A percentile compares a stretch with the other conserved stretches of the same genome.
Conservation (phyloP, 176 grass and related monocot species). For the Dendrocalamus sinicus region DNA sequence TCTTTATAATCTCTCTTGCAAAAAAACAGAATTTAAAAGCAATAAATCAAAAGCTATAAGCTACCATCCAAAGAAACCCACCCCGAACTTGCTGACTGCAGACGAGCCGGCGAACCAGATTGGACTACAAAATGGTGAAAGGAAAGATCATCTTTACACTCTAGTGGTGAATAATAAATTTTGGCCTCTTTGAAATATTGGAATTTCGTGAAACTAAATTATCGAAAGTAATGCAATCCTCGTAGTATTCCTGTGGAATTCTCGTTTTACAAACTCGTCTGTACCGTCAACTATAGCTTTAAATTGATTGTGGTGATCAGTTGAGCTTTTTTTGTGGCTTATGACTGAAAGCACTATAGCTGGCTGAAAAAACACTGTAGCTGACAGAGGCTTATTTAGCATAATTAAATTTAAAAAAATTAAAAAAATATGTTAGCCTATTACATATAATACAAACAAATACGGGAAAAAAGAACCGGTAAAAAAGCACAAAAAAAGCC, state of each 20-base stretch:
- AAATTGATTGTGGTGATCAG: background rate
- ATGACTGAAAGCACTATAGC: too few relatives aligned
- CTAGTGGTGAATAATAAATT: background rate
- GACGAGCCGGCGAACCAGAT: background rate
- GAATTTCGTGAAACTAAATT: background rate
- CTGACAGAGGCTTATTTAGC: too few relatives aligned
- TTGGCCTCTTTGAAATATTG: background rate
- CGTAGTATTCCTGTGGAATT: background rate
- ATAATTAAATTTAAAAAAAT: too few relatives aligned
- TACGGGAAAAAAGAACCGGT: too few relatives aligned
- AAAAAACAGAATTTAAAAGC: too few relatives aligned
- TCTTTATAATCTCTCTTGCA: too few relatives aligned
- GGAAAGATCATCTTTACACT: background rate
- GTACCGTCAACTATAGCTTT: background rate
- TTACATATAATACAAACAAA: too few relatives aligned
- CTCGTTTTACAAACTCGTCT: background rate
- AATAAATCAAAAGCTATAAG: too few relatives aligned
- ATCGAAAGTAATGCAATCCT: background rate
- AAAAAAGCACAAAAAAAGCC: too few relatives aligned
- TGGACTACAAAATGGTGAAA: background rate
- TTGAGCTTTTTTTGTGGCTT: too few relatives aligned
- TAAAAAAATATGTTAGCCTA: too few relatives aligned
- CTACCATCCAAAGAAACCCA: fast-evolving
- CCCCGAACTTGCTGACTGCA: background rate
- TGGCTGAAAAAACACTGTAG: too few relatives aligned